Evolutionary conservation across 139 green algal species (phyloP).

Genomic region (Mesotaenium endlicherianum): DNA sequence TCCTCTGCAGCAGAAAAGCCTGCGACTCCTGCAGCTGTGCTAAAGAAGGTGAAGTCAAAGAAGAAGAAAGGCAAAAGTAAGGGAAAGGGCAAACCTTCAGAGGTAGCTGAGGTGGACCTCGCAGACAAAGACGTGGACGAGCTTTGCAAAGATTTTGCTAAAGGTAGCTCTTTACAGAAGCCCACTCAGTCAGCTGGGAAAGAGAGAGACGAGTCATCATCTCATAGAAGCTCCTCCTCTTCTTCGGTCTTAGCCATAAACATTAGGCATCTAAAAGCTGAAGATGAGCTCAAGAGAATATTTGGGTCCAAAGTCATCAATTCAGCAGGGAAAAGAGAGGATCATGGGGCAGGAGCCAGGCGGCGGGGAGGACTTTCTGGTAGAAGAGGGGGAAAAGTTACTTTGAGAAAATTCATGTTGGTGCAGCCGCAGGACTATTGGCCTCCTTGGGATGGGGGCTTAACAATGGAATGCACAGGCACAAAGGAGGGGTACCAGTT

Average conservation of each 20-base stretch:
- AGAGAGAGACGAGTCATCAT: not conserved
- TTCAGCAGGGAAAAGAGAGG: constrained; percentile 33
- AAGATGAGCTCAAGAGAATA: constrained; percentile 79
- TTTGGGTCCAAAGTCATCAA: constrained; percentile 73
- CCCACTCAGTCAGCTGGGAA: not conserved
- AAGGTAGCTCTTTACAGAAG: constrained; percentile 1
- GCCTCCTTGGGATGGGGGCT: constrained; percentile 29
- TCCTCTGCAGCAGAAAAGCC: constrained; percentile 29
- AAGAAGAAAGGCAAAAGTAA: constrained; percentile 3
- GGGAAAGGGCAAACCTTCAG: not conserved
- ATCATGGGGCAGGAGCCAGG: not conserved
- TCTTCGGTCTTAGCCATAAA: constrained; percentile 73
- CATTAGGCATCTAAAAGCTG: constrained; percentile 57
- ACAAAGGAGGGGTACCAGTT: constrained; percentile 14
- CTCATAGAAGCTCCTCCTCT: constrained; percentile 64
- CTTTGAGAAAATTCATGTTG: constrained; percentile 19
- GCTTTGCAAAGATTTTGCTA: not conserved
- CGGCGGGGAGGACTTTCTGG: not conserved
- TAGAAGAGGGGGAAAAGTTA: not conserved
- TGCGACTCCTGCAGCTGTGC: not conserved
- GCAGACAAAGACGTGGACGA: not conserved
- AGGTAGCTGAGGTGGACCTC: not conserved
- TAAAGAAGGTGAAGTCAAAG: not conserved
- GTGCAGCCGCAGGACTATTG: constrained; percentile 31
- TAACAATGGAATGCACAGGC: constrained; percentile 28